phyloP scores from a whole-genome alignment of 768 basidiomycete species.

The Boletus edulis region DNA sequence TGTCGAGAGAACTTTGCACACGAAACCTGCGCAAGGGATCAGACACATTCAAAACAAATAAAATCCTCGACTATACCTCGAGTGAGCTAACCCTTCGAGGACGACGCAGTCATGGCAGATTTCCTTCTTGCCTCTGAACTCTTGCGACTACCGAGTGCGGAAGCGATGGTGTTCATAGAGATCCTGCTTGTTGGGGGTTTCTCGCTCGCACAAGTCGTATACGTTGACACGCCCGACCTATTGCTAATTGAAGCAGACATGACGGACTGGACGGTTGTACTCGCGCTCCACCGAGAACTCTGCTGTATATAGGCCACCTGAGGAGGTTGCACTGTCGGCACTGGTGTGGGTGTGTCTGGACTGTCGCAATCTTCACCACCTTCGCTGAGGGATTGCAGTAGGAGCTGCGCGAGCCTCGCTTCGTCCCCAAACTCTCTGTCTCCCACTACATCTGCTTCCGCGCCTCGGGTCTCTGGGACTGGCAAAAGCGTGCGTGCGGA shows the following conservation, averaged over 20 bases:
- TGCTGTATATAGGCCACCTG: slow-evolving; percentile 19
- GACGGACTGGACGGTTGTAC: slow-evolving; percentile 28
- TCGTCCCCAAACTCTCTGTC: slow-evolving; percentile 29
- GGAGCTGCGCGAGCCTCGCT: slow-evolving; percentile 28
- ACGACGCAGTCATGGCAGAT: slow-evolving; percentile 23
- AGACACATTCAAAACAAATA: background rate
- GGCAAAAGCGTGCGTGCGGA: slow-evolving; percentile 27
- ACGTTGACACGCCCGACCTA: slow-evolving; percentile 25
- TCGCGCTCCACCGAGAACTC: slow-evolving; percentile 31
- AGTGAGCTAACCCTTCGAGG: slow-evolving; percentile 21
- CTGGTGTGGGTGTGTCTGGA: slow-evolving; percentile 2
- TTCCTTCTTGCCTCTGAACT: slow-evolving; percentile 28
- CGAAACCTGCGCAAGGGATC: slow-evolving; percentile 1
- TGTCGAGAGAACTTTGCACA: background rate
- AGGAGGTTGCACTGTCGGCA: slow-evolving; percentile 10
- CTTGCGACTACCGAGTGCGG: slow-evolving; percentile 25
- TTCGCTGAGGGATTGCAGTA: slow-evolving; percentile 28
- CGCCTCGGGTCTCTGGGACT: slow-evolving; percentile 17
- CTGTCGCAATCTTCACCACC: slow-evolving; percentile 2
- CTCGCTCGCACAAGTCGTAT: slow-evolving; percentile 28
- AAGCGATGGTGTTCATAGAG: slow-evolving; percentile 27
- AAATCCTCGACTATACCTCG: background rate
- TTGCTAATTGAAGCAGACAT: slow-evolving; percentile 27
- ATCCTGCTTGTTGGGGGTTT: slow-evolving; percentile 23
- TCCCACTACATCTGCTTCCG: slow-evolving; percentile 13